Evolutionary conservation across 148 eudicot species (phyloP).

Genomic region (Diospyros lotus): DNA sequence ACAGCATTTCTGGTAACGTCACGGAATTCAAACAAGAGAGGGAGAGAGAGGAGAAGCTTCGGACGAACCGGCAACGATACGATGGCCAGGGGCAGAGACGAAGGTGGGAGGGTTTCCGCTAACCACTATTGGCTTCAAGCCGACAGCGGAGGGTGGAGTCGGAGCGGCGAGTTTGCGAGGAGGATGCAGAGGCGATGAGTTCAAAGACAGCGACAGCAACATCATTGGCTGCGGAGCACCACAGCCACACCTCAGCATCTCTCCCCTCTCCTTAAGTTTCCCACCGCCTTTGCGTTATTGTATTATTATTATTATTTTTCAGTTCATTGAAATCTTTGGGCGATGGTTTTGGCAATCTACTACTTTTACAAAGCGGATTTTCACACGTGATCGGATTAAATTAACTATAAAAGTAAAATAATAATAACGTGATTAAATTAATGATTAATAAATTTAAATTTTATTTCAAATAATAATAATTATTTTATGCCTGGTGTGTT

Average conservation of each 20-base stretch:
- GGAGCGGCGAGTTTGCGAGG: constrained; percentile 22
- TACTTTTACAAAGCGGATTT: no score
- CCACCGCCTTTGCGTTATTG: no score
- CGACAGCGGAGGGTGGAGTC: constrained; percentile 8
- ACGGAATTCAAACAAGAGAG: neutral
- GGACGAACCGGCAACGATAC: constrained; percentile 72
- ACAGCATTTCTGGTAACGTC: neutral
- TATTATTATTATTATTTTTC: no score
- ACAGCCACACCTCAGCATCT: constrained; percentile 7
- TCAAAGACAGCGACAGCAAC: constrained; percentile 29
- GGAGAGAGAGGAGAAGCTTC: neutral
- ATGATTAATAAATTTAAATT: no score
- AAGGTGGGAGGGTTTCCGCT: constrained; percentile 71
- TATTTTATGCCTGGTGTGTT: no score
- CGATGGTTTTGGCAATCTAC: no score
- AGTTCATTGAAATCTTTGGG: no score
- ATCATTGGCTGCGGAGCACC: constrained; percentile 13
- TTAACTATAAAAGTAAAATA: no score
- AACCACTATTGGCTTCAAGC: constrained; percentile 60
- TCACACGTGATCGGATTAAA: no score
- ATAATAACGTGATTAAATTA: no score
- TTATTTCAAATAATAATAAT: no score
- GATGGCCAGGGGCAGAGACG: constrained; percentile 85
- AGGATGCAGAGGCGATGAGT: constrained; percentile 21
- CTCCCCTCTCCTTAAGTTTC: neutral